Evolutionary conservation across 331 rosid genomes (phyloP).

Genomic region (Dryas integrifolia): DNA sequence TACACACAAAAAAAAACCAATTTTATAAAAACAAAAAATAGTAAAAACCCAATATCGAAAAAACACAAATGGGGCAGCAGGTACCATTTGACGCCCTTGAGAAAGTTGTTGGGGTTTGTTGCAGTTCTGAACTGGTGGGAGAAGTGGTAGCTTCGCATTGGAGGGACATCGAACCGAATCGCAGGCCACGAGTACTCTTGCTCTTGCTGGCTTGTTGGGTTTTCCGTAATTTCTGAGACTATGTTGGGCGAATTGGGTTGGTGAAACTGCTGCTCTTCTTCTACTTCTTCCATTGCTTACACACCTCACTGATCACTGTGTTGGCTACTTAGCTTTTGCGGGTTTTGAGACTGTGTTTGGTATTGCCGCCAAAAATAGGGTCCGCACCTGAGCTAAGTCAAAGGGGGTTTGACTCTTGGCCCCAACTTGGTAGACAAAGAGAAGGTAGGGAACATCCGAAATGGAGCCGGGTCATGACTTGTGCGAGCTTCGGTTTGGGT

Average conservation of each 20-base stretch:
- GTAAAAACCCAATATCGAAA: background rate
- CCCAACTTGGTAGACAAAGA: too few species aligned
- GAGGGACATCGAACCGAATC: slow-evolving; percentile 56
- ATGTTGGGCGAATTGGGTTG: slow-evolving; percentile 26
- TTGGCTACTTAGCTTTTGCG: background rate
- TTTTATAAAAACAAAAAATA: background rate
- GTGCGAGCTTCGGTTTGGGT: too few species aligned
- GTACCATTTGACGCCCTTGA: slow-evolving; percentile 84
- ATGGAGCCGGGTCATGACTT: too few species aligned
- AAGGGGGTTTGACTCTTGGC: too few species aligned
- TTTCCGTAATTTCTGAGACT: slow-evolving; percentile 17
- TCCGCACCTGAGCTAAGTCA: background rate
- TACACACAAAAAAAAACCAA: background rate
- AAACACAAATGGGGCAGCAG: background rate
- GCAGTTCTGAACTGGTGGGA: slow-evolving; percentile 61
- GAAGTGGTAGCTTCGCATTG: slow-evolving; percentile 69
- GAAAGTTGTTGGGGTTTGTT: slow-evolving; percentile 77
- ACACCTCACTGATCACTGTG: background rate
- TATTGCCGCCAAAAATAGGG: slow-evolving; percentile 24
- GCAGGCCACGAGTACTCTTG: slow-evolving; percentile 50
- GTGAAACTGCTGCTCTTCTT: slow-evolving; percentile 27
- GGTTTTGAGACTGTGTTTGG: background rate
- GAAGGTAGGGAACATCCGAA: too few species aligned
- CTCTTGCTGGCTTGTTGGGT: slow-evolving; percentile 10
- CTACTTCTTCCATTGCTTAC: slow-evolving; percentile 41